Base-by-base conservation (phyloP, 148 eudicot species). In the Bassia scoparia region DNA sequence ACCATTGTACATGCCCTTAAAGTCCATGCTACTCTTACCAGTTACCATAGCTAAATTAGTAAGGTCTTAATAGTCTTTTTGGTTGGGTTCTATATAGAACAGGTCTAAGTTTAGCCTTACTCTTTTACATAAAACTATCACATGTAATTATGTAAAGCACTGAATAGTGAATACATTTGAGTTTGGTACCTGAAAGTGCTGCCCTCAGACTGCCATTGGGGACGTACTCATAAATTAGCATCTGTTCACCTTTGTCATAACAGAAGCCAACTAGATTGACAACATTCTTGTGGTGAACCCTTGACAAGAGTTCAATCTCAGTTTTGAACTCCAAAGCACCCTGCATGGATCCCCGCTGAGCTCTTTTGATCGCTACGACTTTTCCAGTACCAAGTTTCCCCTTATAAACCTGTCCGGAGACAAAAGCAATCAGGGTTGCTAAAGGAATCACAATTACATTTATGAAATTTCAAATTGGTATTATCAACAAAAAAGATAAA, bases 281-380 rank as follows among this genome's bases (percentile, higher is more conserved):
- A 11, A 95, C 86, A 69, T 95, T 95, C 79, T 87, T 95, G 82
- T 95, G 98, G 74, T 95, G 98, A 81, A 95, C 96, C 73, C 98
- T 81, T 24, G 98, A 95, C 23, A 95, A 94, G 80, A 95, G 77
- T 84, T 95, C 98, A 61, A 95, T 91, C 80, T 95, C 98, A 3
- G 89, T 89, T 81, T 91, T 95, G 89, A 95, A 95, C 78, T 95
- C 98, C 6, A 49, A 78, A 26, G 88, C 89, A 49, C 98, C 98
- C 76, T 95, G 98, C 81, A 81, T 81, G 4, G 98, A 95, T 65
- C 93, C 96, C 72, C 76, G 86, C 69, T 83, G 84, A 75, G 97
- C 91, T 68, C 90, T 83, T 83, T 95, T 95, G 76, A 95, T 86
- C 27, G 98, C 98, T 2, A 89, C 81, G 24, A 89, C 52, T 55